phyloP scores from a whole-genome alignment of 2,329 filamentous ascomycete genomes.

The Chaetothyriales sp. region DNA sequence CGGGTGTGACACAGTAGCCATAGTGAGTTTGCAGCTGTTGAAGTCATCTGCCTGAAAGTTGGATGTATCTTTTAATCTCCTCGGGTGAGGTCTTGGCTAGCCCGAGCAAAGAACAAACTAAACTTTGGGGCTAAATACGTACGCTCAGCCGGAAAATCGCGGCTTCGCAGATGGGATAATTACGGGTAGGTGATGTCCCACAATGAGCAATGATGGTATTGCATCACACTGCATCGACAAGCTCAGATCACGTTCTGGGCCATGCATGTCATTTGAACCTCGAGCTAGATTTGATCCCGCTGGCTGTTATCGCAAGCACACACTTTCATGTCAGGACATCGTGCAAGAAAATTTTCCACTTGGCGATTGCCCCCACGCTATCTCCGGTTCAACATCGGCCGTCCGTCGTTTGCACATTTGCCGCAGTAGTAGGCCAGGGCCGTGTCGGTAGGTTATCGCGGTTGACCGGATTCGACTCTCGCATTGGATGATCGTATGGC shows the following conservation, averaged over 20 bases:
- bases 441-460: neutral
- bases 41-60: neutral
- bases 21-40: neutral
- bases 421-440: neutral
- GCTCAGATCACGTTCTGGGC: no score
- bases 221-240: no score
- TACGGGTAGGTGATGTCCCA: no score
- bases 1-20: neutral
- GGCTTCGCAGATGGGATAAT: no score
- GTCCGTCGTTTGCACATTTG: neutral
- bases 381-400: neutral
- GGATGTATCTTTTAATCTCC: neutral
- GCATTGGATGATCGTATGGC: no score
- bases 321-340: neutral
- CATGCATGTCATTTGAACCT: neutral
- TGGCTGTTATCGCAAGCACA: neutral
- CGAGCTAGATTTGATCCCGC: neutral
- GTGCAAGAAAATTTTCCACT: neutral
- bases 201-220: no score
- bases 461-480: no score
- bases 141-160: no score
- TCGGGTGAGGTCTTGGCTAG: no score
- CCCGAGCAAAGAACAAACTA: no score
- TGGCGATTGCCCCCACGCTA: neutral
- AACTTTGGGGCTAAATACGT: no score